phyloP scores from a whole-genome alignment of 148 eudicot species.

The Rhododendron simsii region DNA sequence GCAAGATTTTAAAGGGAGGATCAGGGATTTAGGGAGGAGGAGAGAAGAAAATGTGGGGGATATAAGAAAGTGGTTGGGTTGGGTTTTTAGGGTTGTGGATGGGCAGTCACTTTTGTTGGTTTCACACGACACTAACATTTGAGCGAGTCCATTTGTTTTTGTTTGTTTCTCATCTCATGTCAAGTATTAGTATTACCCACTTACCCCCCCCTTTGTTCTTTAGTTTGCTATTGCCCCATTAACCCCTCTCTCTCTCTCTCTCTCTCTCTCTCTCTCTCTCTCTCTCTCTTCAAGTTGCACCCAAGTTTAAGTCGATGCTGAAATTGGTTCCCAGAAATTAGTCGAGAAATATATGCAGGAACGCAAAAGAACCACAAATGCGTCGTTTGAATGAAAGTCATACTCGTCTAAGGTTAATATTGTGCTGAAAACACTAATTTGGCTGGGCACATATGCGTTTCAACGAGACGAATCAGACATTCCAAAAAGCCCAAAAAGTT shows the following conservation, averaged over 20 bases:
- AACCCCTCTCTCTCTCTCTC: neutral
- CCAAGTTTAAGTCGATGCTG: neutral
- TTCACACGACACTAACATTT: slow-evolving; percentile 51
- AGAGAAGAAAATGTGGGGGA: slow-evolving; percentile 26
- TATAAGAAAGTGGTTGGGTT: slow-evolving; percentile 26
- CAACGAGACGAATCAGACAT: too few relatives aligned
- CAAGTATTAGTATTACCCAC: neutral
- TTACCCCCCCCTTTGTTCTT: slow-evolving; percentile 11
- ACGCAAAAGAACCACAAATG: neutral
- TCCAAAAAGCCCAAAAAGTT: too few relatives aligned
- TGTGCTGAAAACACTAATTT: neutral
- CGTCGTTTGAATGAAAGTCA: neutral
- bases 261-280: neutral
- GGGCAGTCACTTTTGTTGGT: slow-evolving; percentile 90
- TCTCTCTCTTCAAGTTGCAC: neutral
- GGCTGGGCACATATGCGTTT: neutral
- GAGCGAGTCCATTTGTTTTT: slow-evolving; percentile 14
- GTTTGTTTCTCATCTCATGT: neutral
- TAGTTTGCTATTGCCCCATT: neutral
- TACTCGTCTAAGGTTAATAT: neutral
- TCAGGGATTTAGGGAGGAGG: slow-evolving; percentile 10
- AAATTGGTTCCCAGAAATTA: neutral
- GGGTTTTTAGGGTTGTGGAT: slow-evolving; percentile 80
- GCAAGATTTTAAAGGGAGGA: slow-evolving; percentile 15
- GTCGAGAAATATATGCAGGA: neutral